Percentiles rank a stretch among this genome's conserved stretches.
Conservation (phyloP, 2,329 filamentous ascomycete species). For the Amphichorda felina region DNA sequence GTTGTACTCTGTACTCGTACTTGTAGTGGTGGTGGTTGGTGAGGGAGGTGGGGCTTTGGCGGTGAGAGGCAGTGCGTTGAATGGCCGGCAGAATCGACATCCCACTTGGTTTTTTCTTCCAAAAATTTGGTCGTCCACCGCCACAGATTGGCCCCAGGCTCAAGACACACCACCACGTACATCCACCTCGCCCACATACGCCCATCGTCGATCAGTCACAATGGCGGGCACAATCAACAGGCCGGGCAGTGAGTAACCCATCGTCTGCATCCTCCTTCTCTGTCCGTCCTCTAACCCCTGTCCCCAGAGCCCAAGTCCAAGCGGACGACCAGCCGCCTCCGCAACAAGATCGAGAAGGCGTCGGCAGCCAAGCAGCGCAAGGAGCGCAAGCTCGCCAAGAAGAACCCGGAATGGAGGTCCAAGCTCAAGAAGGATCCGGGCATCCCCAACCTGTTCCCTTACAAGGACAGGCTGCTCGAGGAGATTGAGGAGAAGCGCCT, state of each 20-base stretch:
- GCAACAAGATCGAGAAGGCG: conserved; percentile 93
- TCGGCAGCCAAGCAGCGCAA: conserved; percentile 87
- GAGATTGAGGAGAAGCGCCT: conserved; percentile 86
- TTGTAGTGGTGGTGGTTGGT: no score
- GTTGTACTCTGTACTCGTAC: no score
- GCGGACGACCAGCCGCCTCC: conserved; percentile 75
- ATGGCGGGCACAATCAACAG: conserved; percentile 46
- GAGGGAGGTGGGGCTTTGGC: neutral
- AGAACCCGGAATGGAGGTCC: conserved; percentile 94
- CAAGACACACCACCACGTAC: neutral
- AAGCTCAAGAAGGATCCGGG: conserved; percentile 96
- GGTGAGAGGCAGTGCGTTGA: conserved; percentile 2
- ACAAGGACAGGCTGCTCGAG: conserved; percentile 88
- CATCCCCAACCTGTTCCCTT: conserved; percentile 94
- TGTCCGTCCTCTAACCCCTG: no score
- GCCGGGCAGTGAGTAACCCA: conserved; percentile 32
- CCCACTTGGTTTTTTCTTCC: conserved; percentile 25
- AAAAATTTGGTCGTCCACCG: conserved; percentile 3
- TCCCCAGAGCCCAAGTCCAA: conserved; percentile 82
- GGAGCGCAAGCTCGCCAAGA: conserved; percentile 76
- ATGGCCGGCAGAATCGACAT: conserved; percentile 22
- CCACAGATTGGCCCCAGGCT: neutral
- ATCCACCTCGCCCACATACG: no score
- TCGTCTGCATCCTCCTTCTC: neutral
- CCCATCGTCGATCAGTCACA: conserved; percentile 6